Conservation (phyloP, 2,329 filamentous ascomycete genomes). For the Fusarium protoensiforme region DNA sequence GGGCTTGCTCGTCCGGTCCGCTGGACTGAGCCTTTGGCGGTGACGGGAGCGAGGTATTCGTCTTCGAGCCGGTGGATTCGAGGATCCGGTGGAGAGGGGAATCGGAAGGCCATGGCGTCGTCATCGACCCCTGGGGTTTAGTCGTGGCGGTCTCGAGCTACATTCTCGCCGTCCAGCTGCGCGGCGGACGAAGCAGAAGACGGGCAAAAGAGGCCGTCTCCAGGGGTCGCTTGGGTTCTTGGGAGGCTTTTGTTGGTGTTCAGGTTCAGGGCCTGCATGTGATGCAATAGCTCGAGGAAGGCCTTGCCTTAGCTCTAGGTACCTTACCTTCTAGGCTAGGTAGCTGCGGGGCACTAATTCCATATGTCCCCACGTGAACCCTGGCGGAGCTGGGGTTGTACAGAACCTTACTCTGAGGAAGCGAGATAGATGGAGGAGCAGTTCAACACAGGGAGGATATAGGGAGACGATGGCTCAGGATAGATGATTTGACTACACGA, state of each 20-base stretch:
- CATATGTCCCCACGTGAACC: constrained; percentile 32
- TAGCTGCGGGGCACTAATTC: constrained; percentile 46
- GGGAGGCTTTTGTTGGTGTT: constrained; percentile 30
- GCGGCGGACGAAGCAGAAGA: constrained; percentile 24
- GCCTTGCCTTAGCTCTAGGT: constrained; percentile 34
- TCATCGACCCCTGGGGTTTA: constrained; percentile 40
- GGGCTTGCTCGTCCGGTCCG: constrained; percentile 37
- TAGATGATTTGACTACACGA: background rate
- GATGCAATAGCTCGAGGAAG: constrained; percentile 42
- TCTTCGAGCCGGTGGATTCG: constrained; percentile 43
- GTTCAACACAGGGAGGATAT: background rate
- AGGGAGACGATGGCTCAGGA: background rate
- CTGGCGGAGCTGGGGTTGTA: constrained; percentile 27
- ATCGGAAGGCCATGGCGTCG: constrained; percentile 54
- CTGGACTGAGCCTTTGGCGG: constrained; percentile 32
- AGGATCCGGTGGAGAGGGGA: constrained; percentile 40
- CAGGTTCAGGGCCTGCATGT: constrained; percentile 39
- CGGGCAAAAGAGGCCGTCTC: constrained; percentile 24
- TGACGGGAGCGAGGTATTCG: constrained; percentile 30
- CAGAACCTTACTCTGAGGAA: constrained; percentile 1
- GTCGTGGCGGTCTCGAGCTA: constrained; percentile 33
- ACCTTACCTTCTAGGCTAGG: constrained; percentile 27
- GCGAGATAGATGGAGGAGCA: background rate
- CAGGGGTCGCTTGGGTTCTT: constrained; percentile 6
- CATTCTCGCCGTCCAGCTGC: constrained; percentile 34